Evolutionary conservation across 768 basidiomycete species (phyloP), one percentile per base, ranked within the genome.

Genomic region (Lactarius vividus): DNA sequence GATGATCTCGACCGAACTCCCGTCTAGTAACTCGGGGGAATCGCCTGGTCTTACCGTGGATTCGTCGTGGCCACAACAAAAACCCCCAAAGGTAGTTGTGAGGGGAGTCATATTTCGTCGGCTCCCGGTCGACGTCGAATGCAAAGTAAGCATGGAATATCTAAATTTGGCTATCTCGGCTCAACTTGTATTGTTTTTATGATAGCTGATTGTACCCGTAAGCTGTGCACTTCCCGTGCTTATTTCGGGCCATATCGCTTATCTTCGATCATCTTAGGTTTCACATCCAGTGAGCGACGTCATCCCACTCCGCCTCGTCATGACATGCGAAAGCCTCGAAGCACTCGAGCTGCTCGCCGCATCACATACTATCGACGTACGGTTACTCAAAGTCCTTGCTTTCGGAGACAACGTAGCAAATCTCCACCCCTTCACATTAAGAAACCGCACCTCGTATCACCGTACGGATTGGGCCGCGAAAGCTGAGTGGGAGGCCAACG

Each of bases 181-280:
- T 68, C 28, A 53, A 29, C 11, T 10, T 46, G 10, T 4, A 5
- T 57, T 39, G 23, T 11, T 35, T 13, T 26, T 31, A n/a, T n/a
- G n/a, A n/a, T n/a, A 68, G 69, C 57, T 64, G 35, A 31, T 58
- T 18, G 11, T 29, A 28, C 62, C 69, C 8, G 59, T 69, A 59
- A 37, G 58, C 31, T 26, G 20, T n/a, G 37, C 23, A 28, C n/a
- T 18, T 26, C 39, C 1, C 4, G 11, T 53, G 18, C 28, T 4
- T 49, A 2, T 33, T 49, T n/a, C 13, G 33, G 9, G 18, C 16
- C 33, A 59, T 57, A 59, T 57, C 20, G 61, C 56, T 44, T 29
- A 46, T 52, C 5, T 18, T 15, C 26, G 23, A 33, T 53, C 7
- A 0, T 11, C 37, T 11, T 11, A 68, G 69, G 46, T 5, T 18